A percentile compares a stretch with the other conserved stretches of the same genome.
phyloP scores from a whole-genome alignment of 1,284 basidiomycete species.

The Fistulinella cinereoalba region DNA sequence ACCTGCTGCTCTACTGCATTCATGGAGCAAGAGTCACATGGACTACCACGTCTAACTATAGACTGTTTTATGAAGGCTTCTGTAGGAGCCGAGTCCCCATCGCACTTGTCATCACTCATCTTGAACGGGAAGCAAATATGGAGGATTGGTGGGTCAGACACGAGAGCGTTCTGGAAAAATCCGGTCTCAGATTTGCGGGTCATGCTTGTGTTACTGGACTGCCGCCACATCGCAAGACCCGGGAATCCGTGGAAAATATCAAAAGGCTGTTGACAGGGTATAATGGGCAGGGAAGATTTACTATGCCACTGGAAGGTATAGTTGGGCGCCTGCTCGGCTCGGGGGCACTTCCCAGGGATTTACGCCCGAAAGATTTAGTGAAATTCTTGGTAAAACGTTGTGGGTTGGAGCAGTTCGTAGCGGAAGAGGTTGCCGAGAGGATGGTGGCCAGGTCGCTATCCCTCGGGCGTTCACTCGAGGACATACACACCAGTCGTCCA shows the following conservation, averaged over 20 bases:
- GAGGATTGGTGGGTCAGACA: conserved; percentile 15
- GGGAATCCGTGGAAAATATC: conserved; percentile 23
- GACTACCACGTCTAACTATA: conserved; percentile 36
- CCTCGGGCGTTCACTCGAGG: too few relatives aligned
- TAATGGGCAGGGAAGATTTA: conserved; percentile 16
- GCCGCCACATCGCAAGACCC: conserved; percentile 26
- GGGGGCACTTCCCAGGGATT: conserved; percentile 22
- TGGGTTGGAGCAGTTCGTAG: conserved; percentile 16
- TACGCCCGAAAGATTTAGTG: conserved; percentile 24
- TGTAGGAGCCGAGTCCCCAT: conserved; percentile 38
- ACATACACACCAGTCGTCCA: too few relatives aligned
- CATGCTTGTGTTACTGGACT: conserved; percentile 35
- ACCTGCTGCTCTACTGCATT: conserved; percentile 40
- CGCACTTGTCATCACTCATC: conserved; percentile 39
- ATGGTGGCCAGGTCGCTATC: conserved; percentile 6
- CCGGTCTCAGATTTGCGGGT: conserved; percentile 22
- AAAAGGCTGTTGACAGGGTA: conserved; percentile 14
- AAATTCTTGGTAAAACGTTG: conserved; percentile 31
- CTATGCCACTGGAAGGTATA: conserved; percentile 31
- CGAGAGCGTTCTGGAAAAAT: conserved; percentile 15
- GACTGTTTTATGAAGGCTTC: conserved; percentile 36
- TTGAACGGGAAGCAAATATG: conserved; percentile 25
- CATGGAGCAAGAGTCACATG: conserved; percentile 34
- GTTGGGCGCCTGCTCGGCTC: conserved; percentile 25
- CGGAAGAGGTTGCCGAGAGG: conserved; percentile 20